A percentile compares a stretch with the other conserved stretches of the same genome.
Conservation (phyloP, 2,329 filamentous ascomycete genomes). For the Ophiostoma sp. region DNA sequence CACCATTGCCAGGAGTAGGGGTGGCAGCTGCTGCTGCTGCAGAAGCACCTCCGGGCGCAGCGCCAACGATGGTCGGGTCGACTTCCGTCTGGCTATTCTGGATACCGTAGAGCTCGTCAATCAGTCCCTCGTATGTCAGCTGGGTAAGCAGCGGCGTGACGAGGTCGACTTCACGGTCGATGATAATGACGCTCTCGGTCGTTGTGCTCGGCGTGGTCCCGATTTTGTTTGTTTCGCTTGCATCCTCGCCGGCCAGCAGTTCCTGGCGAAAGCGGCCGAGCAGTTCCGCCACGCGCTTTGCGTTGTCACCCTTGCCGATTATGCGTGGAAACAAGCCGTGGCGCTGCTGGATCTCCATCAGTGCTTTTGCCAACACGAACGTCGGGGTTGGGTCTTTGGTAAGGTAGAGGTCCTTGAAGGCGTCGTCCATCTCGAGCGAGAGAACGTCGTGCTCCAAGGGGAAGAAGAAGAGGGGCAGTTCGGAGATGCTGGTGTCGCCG, state of each 20-base stretch:
- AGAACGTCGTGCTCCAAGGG: slow-evolving; percentile 86
- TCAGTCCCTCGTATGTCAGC: slow-evolving; percentile 89
- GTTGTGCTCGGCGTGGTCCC: slow-evolving; percentile 78
- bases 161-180: slow-evolving; percentile 92
- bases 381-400: slow-evolving; percentile 87
- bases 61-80: slow-evolving; percentile 81
- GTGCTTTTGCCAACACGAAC: slow-evolving; percentile 79
- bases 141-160: slow-evolving; percentile 89
- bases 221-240: slow-evolving; percentile 54
- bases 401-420: slow-evolving; percentile 82
- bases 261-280: slow-evolving; percentile 89
- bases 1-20: slow-evolving; percentile 32
- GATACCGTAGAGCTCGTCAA: slow-evolving; percentile 90
- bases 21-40: slow-evolving; percentile 28
- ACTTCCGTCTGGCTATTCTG: slow-evolving; percentile 89
- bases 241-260: slow-evolving; percentile 71
- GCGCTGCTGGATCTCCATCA: slow-evolving; percentile 89
- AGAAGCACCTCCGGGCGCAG: slow-evolving; percentile 32
- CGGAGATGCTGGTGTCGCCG: slow-evolving; percentile 82
- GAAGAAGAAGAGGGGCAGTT: slow-evolving; percentile 84
- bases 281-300: slow-evolving; percentile 79
- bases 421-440: slow-evolving; percentile 81
- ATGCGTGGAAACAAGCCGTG: slow-evolving; percentile 93
- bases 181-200: slow-evolving; percentile 86
- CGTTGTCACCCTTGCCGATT: slow-evolving; percentile 91